Conservation (phyloP, 495 filamentous ascomycete genomes). For the Letharia columbiana region DNA sequence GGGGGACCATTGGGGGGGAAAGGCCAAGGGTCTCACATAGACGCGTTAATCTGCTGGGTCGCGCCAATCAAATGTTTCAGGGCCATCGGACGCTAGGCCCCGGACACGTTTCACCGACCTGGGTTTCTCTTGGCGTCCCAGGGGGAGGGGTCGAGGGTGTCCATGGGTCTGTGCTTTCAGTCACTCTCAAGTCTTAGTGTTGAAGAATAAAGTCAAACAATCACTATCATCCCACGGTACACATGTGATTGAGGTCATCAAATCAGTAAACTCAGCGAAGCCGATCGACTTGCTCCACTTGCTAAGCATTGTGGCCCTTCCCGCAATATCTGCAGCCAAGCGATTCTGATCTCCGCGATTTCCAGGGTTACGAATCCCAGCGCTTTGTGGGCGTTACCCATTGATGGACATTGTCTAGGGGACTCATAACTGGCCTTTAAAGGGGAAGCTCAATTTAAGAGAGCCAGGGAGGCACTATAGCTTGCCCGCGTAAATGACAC, state of each 20-base stretch:
- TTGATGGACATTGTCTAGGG: too few species aligned
- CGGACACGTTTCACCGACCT: not conserved
- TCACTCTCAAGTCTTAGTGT: too few species aligned
- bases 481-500: too few species aligned
- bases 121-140: not conserved
- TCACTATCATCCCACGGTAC: too few species aligned
- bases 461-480: too few species aligned
- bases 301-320: not conserved
- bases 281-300: not conserved
- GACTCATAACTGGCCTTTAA: too few species aligned
- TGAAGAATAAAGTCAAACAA: too few species aligned
- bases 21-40: not conserved
- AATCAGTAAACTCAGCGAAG: not conserved
- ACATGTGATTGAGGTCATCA: too few species aligned
- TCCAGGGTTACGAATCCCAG: not conserved
- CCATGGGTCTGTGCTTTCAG: not conserved
- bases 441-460: too few species aligned
- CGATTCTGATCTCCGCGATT: not conserved
- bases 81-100: not conserved
- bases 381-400: not conserved
- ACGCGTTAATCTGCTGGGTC: not conserved
- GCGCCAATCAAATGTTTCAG: not conserved
- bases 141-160: not conserved
- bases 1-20: not conserved
- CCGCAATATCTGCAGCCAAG: not conserved